A percentile compares a stretch with the other conserved stretches of the same genome.
phyloP scores from a whole-genome alignment of 2,329 filamentous ascomycete genomes.

The Colletotrichum gigasporum region DNA sequence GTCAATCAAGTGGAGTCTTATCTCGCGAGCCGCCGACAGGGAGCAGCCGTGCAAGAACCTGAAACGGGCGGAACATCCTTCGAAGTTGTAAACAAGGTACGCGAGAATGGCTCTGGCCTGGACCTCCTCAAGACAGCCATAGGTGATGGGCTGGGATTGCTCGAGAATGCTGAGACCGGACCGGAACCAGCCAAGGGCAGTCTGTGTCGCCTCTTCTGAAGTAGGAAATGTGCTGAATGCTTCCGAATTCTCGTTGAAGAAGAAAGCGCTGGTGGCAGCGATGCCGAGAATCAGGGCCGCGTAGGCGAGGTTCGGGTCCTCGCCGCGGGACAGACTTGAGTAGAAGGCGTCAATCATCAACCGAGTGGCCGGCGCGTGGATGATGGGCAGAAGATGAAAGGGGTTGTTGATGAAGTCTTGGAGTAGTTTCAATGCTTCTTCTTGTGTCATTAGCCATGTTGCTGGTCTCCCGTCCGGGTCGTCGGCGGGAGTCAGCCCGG shows the following conservation, averaged over 20 bases:
- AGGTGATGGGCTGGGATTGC: constrained; percentile 39
- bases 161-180: constrained; percentile 47
- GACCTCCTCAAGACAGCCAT: constrained; percentile 44
- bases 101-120: constrained; percentile 49
- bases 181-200: constrained; percentile 41
- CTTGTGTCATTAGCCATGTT: constrained; percentile 33
- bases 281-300: constrained; percentile 40
- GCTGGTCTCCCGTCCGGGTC: background rate
- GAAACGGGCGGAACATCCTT: constrained; percentile 45
- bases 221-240: background rate
- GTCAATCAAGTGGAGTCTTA: constrained; percentile 51
- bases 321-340: constrained; percentile 18
- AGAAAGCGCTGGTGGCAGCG: constrained; percentile 40
- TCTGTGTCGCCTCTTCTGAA: constrained; percentile 4
- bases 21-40: constrained; percentile 37
- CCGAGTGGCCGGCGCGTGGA: constrained; percentile 37
- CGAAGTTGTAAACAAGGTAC: constrained; percentile 49
- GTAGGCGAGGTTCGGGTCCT: constrained; percentile 30
- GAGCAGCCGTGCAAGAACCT: constrained; percentile 40
- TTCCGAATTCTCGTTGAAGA: constrained; percentile 33
- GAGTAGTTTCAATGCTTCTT: constrained; percentile 39
- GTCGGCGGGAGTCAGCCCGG: background rate
- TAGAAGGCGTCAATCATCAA: constrained; percentile 35
- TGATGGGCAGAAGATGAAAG: constrained; percentile 37
- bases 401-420: constrained; percentile 39